Evolutionary conservation across 257 asterid species (phyloP), one percentile per base, ranked within the genome.

Genomic region (Scutellaria galericulata): DNA sequence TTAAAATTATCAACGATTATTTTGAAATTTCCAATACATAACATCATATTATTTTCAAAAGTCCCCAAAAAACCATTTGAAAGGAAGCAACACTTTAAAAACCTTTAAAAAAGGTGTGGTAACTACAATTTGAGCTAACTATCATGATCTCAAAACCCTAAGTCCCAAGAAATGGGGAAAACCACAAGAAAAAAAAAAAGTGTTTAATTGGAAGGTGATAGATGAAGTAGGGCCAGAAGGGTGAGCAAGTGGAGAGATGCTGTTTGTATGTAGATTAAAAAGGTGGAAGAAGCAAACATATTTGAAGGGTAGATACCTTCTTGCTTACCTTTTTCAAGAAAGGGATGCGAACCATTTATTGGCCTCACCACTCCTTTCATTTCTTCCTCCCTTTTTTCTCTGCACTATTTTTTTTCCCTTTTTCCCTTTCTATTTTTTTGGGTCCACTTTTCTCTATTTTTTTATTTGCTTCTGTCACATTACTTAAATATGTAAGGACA

Each of bases 311-410:
- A 41, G 68, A 77, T 73, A 73, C 80, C 75, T 64, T 64, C 79
- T 64, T 70, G 71, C 82, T 59, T 48, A 77, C 72, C 79, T 75
- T 78, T 78, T 82, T 78, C 61, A 67, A 75, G 83, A 82, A 78
- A 82, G 27, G 44, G 79, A 72, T 59, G 14, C 18, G 11, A 27
- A 9, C 6, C 22, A 66, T 78, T 58, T 64, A 71, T 57, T 78
- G 82, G 37, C 54, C 64, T 62, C 54, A 18, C 27, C 20, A 31
- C 37, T 42, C 37, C 8, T 70, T 44, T 68, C 51, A 64, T 64
- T 37, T 46, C 44, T 48, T 51, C 75, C 72, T 44, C 62, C 18
- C 18, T 18, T 51, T 63, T 60, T 45, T 71, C 37, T 46, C 59
- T 57, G 55, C 60, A 37, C 62, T 51, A 64, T 48, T 11, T 39